phyloP scores from a whole-genome alignment of 2,329 filamentous ascomycete species.

The Colletotrichum sp. region DNA sequence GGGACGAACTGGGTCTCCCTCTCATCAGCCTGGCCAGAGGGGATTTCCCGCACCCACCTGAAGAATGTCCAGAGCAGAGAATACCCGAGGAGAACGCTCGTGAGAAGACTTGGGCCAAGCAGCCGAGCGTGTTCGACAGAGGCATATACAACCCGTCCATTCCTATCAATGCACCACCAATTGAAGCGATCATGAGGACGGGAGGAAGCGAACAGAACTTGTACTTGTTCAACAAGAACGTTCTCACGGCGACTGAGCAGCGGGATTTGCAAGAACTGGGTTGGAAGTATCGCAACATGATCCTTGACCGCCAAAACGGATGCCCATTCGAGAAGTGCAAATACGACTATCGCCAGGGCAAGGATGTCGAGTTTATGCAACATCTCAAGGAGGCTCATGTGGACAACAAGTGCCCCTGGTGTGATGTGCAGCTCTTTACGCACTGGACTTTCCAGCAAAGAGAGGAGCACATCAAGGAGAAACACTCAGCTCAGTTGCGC shows the following conservation, averaged over 20 bases:
- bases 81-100: constrained; percentile 24
- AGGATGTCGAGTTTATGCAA: constrained; percentile 31
- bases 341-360: constrained; percentile 32
- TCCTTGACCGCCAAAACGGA: constrained; percentile 35
- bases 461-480: constrained; percentile 29
- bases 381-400: constrained; percentile 41
- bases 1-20: background rate
- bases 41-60: background rate
- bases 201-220: constrained; percentile 24
- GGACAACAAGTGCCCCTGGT: constrained; percentile 38
- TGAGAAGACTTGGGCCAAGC: constrained; percentile 30
- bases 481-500: constrained; percentile 29
- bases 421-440: constrained; percentile 31
- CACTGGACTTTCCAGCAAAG: constrained; percentile 31
- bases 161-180: constrained; percentile 35
- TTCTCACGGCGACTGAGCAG: constrained; percentile 46
- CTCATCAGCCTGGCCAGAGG: background rate
- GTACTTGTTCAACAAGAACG: constrained; percentile 40
- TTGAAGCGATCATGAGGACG: constrained; percentile 40
- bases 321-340: constrained; percentile 44
- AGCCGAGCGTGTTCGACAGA: constrained; percentile 30
- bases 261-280: constrained; percentile 38
- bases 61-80: background rate
- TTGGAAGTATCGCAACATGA: constrained; percentile 34
- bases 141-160: constrained; percentile 32